phyloP scores from a whole-genome alignment of 768 basidiomycete species.

The Dioszegia aurantiaca region DNA sequence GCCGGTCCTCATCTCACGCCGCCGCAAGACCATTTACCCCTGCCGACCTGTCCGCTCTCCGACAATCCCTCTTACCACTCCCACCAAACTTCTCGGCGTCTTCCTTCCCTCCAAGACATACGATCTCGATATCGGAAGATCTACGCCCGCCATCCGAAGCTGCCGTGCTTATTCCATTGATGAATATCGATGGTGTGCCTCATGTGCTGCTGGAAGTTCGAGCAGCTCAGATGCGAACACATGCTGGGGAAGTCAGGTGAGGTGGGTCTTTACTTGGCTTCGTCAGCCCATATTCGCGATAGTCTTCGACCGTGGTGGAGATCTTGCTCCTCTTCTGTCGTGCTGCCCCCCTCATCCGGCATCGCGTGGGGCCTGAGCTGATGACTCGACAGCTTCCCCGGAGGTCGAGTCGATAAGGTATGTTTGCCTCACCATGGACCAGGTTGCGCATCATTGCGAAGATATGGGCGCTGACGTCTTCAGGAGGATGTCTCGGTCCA shows the following conservation, averaged over 20 bases:
- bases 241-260: slow-evolving; percentile 51
- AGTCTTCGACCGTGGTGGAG: too few relatives aligned
- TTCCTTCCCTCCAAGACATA: slow-evolving; percentile 23
- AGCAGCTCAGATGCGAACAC: slow-evolving; percentile 37
- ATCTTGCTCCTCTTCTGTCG: too few relatives aligned
- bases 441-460: too few relatives aligned
- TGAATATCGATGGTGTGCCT: slow-evolving; percentile 36
- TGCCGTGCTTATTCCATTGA: slow-evolving; percentile 46
- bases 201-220: slow-evolving; percentile 44
- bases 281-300: too few relatives aligned
- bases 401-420: slow-evolving; percentile 47
- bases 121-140: slow-evolving; percentile 2
- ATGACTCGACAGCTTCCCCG: slow-evolving; percentile 45
- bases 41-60: slow-evolving; percentile 13
- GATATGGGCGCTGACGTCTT: neutral
- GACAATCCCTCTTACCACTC: slow-evolving; percentile 16
- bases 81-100: neutral
- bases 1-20: neutral
- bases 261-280: slow-evolving; percentile 15
- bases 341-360: too few relatives aligned
- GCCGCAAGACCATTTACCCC: slow-evolving; percentile 21
- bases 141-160: slow-evolving; percentile 29
- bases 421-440: neutral
- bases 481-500: slow-evolving; percentile 30
- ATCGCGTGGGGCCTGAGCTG: slow-evolving; percentile 6